Conservation (phyloP, 1,139 yeast genomes). For the Magnusiomyces sp. region DNA sequence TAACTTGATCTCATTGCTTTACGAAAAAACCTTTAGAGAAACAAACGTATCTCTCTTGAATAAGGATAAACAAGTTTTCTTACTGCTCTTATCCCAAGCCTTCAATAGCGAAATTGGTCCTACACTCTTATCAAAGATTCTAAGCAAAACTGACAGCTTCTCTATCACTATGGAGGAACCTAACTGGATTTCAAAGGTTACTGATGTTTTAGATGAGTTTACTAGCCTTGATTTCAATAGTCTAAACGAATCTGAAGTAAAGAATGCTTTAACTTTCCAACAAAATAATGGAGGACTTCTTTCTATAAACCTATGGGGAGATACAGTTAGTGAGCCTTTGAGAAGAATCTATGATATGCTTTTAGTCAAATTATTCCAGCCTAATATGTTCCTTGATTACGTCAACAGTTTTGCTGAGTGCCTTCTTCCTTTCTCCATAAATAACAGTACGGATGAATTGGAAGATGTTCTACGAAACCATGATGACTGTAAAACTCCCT, state of each 20-base stretch:
- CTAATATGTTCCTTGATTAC: slow-evolving; percentile 19
- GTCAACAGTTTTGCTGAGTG: slow-evolving; percentile 16
- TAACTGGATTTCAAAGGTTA: slow-evolving; percentile 12
- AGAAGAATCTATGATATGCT: slow-evolving; percentile 17
- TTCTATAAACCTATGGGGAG: slow-evolving; percentile 12
- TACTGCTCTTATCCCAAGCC: slow-evolving; percentile 33
- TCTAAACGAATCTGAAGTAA: slow-evolving; percentile 77
- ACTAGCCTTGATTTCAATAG: slow-evolving; percentile 6
- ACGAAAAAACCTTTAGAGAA: slow-evolving; percentile 40
- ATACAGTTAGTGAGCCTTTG: slow-evolving; percentile 15
- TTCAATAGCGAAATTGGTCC: slow-evolving; percentile 13
- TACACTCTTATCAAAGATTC: slow-evolving; percentile 11
- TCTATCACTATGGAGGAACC: slow-evolving; percentile 6
- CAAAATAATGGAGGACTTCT: slow-evolving; percentile 29
- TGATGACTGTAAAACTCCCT: slow-evolving; percentile 29
- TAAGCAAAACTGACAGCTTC: slow-evolving; percentile 8
- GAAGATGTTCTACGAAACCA: slow-evolving; percentile 16
- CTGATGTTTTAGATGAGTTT: slow-evolving; percentile 12
- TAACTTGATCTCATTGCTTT: slow-evolving; percentile 34
- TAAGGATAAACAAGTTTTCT: slow-evolving; percentile 42
- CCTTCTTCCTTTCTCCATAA: slow-evolving; percentile 3
- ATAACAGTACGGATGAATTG: slow-evolving; percentile 10
- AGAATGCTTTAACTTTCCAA: slow-evolving; percentile 60
- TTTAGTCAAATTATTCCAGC: slow-evolving; percentile 19
- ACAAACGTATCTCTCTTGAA: slow-evolving; percentile 45